These are phyloP conservation scores for Pyrenophora teres DNA, from an alignment of 2,329 filamentous ascomycete genomes.

Conservation along the genomic window DNA sequence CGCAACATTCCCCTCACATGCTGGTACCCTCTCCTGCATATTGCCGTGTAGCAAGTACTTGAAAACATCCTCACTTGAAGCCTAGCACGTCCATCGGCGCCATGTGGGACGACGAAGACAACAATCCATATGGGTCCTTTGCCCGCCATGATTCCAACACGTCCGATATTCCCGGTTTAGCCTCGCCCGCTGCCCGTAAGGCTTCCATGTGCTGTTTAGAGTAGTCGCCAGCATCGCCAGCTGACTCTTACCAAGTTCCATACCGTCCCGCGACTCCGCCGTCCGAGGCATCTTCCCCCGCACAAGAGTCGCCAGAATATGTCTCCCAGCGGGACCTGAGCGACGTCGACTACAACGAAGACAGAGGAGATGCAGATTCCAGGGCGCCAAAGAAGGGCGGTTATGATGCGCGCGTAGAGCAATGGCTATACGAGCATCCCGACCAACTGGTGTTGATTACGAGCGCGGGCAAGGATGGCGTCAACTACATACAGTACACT, in stretches of 20 bases:
- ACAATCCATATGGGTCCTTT: slow-evolving; percentile 96
- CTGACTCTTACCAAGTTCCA: slow-evolving; percentile 33
- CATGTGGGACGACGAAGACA: slow-evolving; percentile 99
- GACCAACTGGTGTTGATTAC: slow-evolving; percentile 89
- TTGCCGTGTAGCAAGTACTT: not conserved
- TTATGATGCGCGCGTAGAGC: slow-evolving; percentile 94
- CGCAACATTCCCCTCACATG: not conserved
- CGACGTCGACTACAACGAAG: slow-evolving; percentile 63
- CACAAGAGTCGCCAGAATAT: slow-evolving; percentile 66
- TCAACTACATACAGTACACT: slow-evolving; percentile 95
- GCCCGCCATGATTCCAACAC: slow-evolving; percentile 81
- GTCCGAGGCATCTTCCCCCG: slow-evolving; percentile 72
- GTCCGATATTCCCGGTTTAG: slow-evolving; percentile 59
- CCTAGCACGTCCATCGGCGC: slow-evolving; percentile 10
- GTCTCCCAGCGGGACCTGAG: slow-evolving; percentile 60
- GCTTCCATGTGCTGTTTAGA: slow-evolving; percentile 6
- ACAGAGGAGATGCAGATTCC: slow-evolving; percentile 51
- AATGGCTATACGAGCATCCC: slow-evolving; percentile 94
- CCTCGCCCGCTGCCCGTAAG: slow-evolving; percentile 48
- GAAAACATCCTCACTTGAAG: not conserved
- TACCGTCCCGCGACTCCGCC: slow-evolving; percentile 66
- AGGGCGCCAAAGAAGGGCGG: slow-evolving; percentile 73
- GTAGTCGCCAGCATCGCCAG: slow-evolving; percentile 1
- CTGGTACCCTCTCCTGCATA: not conserved
- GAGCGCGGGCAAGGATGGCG: slow-evolving; percentile 91